Percentiles rank a stretch among this genome's conserved stretches.
Conservation (phyloP, 495 filamentous ascomycete genomes). For the Penicillium cataractarum region DNA sequence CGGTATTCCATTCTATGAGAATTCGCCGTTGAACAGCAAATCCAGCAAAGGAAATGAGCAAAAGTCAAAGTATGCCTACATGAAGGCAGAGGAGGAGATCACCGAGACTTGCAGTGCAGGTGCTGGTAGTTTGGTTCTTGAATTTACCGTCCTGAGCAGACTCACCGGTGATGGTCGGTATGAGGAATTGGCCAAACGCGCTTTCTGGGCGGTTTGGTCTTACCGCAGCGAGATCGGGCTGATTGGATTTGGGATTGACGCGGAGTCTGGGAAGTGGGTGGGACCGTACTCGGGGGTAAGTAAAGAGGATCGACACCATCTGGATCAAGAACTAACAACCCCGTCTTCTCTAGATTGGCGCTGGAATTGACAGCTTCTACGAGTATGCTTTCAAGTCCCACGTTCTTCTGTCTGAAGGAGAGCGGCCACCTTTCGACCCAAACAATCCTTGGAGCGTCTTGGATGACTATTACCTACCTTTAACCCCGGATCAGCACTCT, state of each 20-base stretch:
- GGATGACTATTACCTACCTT: slow-evolving; percentile 55
- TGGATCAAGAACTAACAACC: slow-evolving; percentile 14
- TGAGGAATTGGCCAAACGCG: slow-evolving; percentile 84
- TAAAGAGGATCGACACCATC: neutral
- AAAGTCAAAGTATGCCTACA: slow-evolving; percentile 22
- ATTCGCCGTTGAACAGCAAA: slow-evolving; percentile 67
- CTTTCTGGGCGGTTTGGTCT: slow-evolving; percentile 94
- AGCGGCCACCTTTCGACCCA: slow-evolving; percentile 36
- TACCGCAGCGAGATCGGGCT: slow-evolving; percentile 82
- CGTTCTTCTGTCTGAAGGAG: slow-evolving; percentile 76
- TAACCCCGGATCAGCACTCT: slow-evolving; percentile 68
- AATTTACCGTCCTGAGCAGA: slow-evolving; percentile 88
- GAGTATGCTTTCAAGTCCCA: slow-evolving; percentile 96
- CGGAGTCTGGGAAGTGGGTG: slow-evolving; percentile 89
- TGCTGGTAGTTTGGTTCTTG: slow-evolving; percentile 89
- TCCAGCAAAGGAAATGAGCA: neutral
- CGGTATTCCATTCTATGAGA: slow-evolving; percentile 87
- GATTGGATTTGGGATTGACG: slow-evolving; percentile 91
- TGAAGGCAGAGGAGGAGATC: slow-evolving; percentile 59
- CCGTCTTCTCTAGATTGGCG: slow-evolving; percentile 64
- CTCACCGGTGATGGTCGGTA: slow-evolving; percentile 85
- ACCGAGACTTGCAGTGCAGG: slow-evolving; percentile 97
- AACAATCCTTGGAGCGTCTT: slow-evolving; percentile 41
- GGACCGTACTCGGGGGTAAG: slow-evolving; percentile 75
- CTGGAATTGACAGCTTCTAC: slow-evolving; percentile 96